Evolutionary conservation across 140 eudicot species (phyloP), one percentile per base, ranked within the genome.

Genomic region (Stevia rebaudiana): DNA sequence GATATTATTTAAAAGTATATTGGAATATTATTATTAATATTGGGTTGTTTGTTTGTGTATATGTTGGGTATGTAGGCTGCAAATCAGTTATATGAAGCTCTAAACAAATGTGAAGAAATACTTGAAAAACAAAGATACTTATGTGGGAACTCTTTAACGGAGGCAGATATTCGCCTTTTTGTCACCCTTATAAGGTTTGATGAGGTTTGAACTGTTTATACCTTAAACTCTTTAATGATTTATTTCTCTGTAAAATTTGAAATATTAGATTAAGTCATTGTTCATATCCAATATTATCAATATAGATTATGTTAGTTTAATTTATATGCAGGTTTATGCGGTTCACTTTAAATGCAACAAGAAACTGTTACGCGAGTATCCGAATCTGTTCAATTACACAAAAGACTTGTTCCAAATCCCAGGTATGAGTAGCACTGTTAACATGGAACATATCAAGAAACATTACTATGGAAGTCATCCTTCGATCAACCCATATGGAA

Each of bases 271-370:
- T 33, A 0, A 40, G 47, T 41, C 41, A 54, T 54, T 3, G 41
- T 28, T 54, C 21, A 15, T 54, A n/a, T 11, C 19, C 1, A 0
- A 13, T 54, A 54, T 30, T 30, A 54, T n/a, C 18, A 12, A 1
- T 53, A 7, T 53, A 24, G 22, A 28, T 28, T 28, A 28, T 36
- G 13, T 25, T 28, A 30, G n/a, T 28, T 54, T 21, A 6, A 28
- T 28, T 25, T 69, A 39, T 17, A 30, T 63, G 63, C 83, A 86
- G 97, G 97, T 86, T 23, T 90, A 90, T 67, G 94, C 89, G 0
- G 97, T 90, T 81, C 90, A 90, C 77, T 90, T 90, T 83, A 90
- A 90, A 81, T 90, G 97, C 74, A 90, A 90, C 84, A 90, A 79
- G 81, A 86, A 78, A 64, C 81, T 83, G 19, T 77, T 90, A 11